phyloP scores from a whole-genome alignment of 495 filamentous ascomycete species.

The Aspergillus biplanus region DNA sequence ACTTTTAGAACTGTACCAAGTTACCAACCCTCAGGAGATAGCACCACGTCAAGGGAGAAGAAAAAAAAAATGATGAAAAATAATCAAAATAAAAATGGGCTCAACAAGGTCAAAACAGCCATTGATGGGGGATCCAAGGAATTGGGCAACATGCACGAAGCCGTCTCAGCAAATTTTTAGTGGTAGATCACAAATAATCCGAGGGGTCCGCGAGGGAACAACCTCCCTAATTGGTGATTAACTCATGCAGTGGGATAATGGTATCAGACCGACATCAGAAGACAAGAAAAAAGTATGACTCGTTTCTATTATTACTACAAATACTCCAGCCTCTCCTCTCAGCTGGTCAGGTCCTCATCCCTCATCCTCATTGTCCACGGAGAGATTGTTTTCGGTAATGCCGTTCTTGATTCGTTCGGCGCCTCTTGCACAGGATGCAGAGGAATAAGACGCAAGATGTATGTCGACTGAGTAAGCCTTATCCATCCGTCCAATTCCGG shows the following conservation, averaged over 20 bases:
- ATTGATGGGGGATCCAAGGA: conserved; percentile 19
- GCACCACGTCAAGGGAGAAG: conserved; percentile 2
- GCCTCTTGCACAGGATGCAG: not conserved
- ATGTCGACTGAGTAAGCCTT: no score
- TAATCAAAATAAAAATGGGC: no score
- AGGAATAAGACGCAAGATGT: no score
- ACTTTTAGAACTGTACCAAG: not conserved
- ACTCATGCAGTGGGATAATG: conserved; percentile 4
- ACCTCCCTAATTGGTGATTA: conserved; percentile 1
- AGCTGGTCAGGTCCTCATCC: not conserved
- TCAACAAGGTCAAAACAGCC: not conserved
- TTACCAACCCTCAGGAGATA: conserved; percentile 4
- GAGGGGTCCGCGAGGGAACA: conserved; percentile 12
- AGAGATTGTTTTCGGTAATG: conserved; percentile 4
- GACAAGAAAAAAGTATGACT: not conserved
- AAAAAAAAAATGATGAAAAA: not conserved
- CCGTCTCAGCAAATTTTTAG: conserved; percentile 27
- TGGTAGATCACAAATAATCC: conserved; percentile 30
- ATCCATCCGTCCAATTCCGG: no score
- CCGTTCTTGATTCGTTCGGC: not conserved
- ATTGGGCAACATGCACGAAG: conserved; percentile 28
- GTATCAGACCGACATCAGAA: conserved; percentile 1
- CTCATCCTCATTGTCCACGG: conserved; percentile 4
- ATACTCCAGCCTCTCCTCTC: not conserved
- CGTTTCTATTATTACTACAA: not conserved